Conservation (phyloP, 345 rosid species). For the Ricinus communis region DNA sequence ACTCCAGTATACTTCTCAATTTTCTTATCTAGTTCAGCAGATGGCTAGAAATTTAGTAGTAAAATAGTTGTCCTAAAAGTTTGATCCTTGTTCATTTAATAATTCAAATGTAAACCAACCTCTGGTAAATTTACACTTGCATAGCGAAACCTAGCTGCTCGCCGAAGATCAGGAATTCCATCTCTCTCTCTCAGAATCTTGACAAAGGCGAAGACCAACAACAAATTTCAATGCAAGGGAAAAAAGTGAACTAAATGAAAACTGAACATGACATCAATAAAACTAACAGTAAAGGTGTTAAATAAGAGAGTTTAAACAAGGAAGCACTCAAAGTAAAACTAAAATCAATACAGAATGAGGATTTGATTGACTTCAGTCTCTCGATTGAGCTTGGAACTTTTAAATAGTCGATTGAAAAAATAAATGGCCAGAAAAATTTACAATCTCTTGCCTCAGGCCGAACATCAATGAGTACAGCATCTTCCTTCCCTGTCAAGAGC, state of each 20-base stretch:
- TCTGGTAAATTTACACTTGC: slow-evolving; percentile 67
- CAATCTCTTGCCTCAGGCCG: slow-evolving; percentile 87
- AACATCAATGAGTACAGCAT: slow-evolving; percentile 77
- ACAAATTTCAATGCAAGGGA: slow-evolving; percentile 14
- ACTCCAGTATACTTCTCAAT: neutral
- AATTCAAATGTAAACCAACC: slow-evolving; percentile 52
- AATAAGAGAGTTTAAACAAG: slow-evolving; percentile 8
- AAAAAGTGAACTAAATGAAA: slow-evolving; percentile 1
- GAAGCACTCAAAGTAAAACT: slow-evolving; percentile 10
- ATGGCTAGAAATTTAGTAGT: slow-evolving; percentile 10
- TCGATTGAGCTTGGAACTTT: slow-evolving; percentile 7
- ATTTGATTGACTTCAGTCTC: slow-evolving; percentile 14
- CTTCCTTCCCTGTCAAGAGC: slow-evolving; percentile 66
- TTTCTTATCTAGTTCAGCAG: slow-evolving; percentile 12
- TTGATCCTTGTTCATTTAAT: slow-evolving; percentile 7
- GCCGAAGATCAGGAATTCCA: slow-evolving; percentile 92
- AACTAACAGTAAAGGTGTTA: neutral
- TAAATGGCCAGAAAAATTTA: slow-evolving; percentile 35
- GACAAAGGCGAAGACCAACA: slow-evolving; percentile 22
- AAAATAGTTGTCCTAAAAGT: slow-evolving; percentile 12
- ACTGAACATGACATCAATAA: neutral
- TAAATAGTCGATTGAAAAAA: slow-evolving; percentile 13
- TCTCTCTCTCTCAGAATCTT: slow-evolving; percentile 81
- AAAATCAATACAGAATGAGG: slow-evolving; percentile 4
- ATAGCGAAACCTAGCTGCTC: slow-evolving; percentile 82